Evolutionary conservation across 257 asterid genomes (phyloP), one percentile per base, ranked within the genome.

Genomic region (Fraxinus anomala): DNA sequence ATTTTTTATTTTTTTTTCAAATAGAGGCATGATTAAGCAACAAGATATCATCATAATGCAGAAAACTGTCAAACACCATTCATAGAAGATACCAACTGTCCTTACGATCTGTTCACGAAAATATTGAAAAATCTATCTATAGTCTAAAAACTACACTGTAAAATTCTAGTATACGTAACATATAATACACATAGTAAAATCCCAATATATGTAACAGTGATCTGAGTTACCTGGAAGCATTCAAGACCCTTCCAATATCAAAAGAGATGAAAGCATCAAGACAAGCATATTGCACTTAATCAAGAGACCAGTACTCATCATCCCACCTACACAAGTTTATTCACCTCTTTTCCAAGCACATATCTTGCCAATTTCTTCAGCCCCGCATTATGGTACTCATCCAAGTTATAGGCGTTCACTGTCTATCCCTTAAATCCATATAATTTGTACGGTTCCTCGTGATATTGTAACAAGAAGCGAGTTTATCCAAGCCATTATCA

Each of bases 181-280:
- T 26, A 26, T 26, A 26, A 26, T 26, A 26, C 28, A 26, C 28
- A 26, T 13, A 3, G 61, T 49, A 49, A 49, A 49, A 51, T 51
- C 31, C 31, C 21, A n/a, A 47, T 47, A 14, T 11, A 9, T 39
- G 47, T 39, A 8, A 39, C 14, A 39, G 13, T 8, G 47, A 39
- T 39, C 8, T 51, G 24, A 51, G 61, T 51, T 17, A 51, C 5
- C 4, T 4, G 5, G 6, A 19, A 51, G 19, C 6, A 17, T 6
- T 16, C 80, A 73, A 3, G 2, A 37, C 67, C 44, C 42, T 65
- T 12, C 82, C 77, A 39, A 72, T 14, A 9, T 71, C 26, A n/a
- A 72, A 79, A 28, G 31, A 10, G 82, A 31, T 42, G 67, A 59
- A 79, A 6, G 82, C 78, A 79, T 79, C 82, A 72, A 79, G 36